Evolutionary conservation across 2,329 filamentous ascomycete species (phyloP).

Genomic region (Colletotrichum sublineola): DNA sequence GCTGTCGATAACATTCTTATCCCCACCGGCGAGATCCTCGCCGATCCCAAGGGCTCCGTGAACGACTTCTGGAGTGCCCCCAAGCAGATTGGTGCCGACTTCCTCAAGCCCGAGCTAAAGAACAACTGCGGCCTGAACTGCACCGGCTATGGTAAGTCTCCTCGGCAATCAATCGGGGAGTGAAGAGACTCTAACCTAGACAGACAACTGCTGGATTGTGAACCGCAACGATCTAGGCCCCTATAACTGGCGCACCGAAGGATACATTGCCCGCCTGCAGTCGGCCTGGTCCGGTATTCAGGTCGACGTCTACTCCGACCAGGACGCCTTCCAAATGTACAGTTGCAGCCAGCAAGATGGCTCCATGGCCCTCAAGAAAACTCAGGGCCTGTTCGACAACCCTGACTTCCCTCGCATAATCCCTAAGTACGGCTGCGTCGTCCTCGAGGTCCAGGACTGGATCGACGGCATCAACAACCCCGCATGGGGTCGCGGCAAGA

Average conservation of each 20-base stretch:
- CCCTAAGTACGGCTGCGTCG: constrained; percentile 84
- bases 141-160: constrained; percentile 80
- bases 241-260: constrained; percentile 73
- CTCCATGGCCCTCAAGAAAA: constrained; percentile 75
- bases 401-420: constrained; percentile 71
- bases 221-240: constrained; percentile 70
- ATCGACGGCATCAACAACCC: constrained; percentile 95
- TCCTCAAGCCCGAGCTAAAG: constrained; percentile 70
- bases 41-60: constrained; percentile 75
- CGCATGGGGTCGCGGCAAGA: constrained; percentile 79
- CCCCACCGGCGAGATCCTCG: constrained; percentile 81
- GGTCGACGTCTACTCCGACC: constrained; percentile 84
- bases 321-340: constrained; percentile 91
- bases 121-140: constrained; percentile 87
- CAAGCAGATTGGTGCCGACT: constrained; percentile 82
- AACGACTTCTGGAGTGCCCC: constrained; percentile 87
- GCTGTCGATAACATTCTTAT: constrained; percentile 79
- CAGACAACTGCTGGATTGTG: constrained; percentile 77
- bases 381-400: constrained; percentile 73
- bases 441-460: constrained; percentile 93
- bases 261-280: constrained; percentile 75
- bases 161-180: neutral
- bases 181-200: constrained; percentile 23
- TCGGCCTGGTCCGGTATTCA: constrained; percentile 86
- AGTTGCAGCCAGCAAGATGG: constrained; percentile 84